Evolutionary conservation across 129 eudicot species (phyloP), one percentile per base, ranked within the genome.

Genomic region (Gnaphalium uliginosum): DNA sequence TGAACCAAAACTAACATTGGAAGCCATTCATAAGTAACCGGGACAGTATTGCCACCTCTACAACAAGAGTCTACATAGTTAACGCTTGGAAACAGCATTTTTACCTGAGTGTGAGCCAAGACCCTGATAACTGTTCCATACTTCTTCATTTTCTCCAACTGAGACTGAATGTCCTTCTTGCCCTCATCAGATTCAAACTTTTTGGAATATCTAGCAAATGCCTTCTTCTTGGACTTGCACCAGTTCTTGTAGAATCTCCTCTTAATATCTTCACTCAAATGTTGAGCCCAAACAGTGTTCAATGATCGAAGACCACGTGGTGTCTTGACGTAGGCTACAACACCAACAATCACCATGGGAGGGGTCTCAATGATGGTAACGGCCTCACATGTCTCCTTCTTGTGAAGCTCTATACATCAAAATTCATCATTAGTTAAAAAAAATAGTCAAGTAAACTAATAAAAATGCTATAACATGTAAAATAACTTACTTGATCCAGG

Each of bases 181-280:
- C 92, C 92, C 27, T 85, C 96, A 3, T 90, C 92, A 63, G 76
- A 79, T 7, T 87, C 92, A 39, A 73, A 79, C 77, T 90, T 90
- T 87, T 83, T 83, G 0, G 96, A 81, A 53, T 90, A 90, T 56
- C 87, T 90, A 13, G 84, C 83, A 59, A 90, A 87, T 0, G 96
- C 96, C 86, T 89, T 87, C 85, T 89, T 85, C 87, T 87, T 89
- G 19, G 96, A 89, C 80, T 89, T 89, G 92, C 88, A 85, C 96
- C 96, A 89, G 86, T 89, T 87, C 66, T 87, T 87, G 83, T 87
- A 89, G 73, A 89, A 89, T 64, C 96, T 78, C 81, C 96, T 89
- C 82, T 81, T 89, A 2, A 89, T 15, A 60, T 89, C 96, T 78
- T 89, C 92, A 30, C 88, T 87, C 53, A 89, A 25, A 79, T 89